Percentiles rank a stretch among this genome's conserved stretches.
These are phyloP conservation scores for Cyclostephanos tholiformis DNA, from an alignment of 108 stramenopile genomes.

Conservation along the genomic window DNA sequence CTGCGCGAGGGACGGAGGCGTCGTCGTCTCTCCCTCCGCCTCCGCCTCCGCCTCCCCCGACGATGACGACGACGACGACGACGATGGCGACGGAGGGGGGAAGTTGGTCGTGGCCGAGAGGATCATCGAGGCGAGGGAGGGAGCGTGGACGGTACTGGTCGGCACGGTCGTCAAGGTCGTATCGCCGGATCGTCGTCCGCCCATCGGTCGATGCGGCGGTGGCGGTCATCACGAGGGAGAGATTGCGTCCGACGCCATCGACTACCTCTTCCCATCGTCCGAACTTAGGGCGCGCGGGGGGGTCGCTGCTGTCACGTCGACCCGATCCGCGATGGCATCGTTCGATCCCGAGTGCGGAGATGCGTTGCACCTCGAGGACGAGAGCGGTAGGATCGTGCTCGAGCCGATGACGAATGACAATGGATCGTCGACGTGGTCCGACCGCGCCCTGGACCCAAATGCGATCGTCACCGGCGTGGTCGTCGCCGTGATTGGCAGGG, in stretches of 20 bases:
- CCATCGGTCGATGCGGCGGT: slow-evolving; percentile 15
- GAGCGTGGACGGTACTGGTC: slow-evolving; percentile 58
- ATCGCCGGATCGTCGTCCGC: slow-evolving; percentile 38
- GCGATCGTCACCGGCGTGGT: slow-evolving; percentile 72
- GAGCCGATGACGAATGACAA: slow-evolving; percentile 10
- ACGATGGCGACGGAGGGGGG: neutral
- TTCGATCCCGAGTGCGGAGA: slow-evolving; percentile 55
- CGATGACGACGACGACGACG: neutral
- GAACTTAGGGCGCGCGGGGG: no score
- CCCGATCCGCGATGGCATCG: no score
- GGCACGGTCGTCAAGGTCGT: slow-evolving; percentile 77
- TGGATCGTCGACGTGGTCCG: neutral
- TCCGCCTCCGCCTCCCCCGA: no score
- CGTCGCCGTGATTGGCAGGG: no score
- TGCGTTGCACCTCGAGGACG: slow-evolving; percentile 78
- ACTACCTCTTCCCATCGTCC: slow-evolving; percentile 35
- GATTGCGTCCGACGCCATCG: no score
- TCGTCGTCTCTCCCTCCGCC: neutral
- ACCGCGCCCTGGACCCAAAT: slow-evolving; percentile 37
- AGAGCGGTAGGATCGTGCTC: slow-evolving; percentile 76
- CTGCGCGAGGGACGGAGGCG: slow-evolving; percentile 14
- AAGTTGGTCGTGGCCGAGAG: slow-evolving; percentile 52
- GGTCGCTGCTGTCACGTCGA: no score
- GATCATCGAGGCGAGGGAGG: slow-evolving; percentile 78
- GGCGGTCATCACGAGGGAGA: slow-evolving; percentile 22